Percentiles rank a stretch among this genome's conserved stretches.
These are phyloP conservation scores for Nemania bipapillata DNA, from an alignment of 2,329 filamentous ascomycete genomes.

Conservation along the genomic window DNA sequence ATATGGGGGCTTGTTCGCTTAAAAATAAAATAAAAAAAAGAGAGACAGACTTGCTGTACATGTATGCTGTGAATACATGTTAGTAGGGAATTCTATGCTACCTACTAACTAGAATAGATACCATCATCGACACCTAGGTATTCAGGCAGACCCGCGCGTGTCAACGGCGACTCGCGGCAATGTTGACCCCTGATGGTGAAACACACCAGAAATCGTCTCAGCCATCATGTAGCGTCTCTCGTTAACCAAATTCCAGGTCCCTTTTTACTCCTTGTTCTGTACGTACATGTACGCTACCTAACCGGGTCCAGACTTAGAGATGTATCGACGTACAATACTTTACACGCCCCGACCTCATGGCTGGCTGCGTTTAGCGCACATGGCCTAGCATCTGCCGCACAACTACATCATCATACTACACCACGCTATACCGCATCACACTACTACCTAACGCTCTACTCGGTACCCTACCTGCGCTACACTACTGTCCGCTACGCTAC, in stretches of 20 bases:
- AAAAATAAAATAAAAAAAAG: conserved; percentile 5
- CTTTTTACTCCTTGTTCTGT: background rate
- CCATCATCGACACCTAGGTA: conserved; percentile 7
- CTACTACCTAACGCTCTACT: background rate
- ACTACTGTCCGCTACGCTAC: background rate
- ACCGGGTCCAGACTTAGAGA: too few species aligned
- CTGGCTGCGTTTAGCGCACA: conserved; percentile 32
- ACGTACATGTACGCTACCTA: too few species aligned
- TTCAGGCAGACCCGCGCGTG: conserved; percentile 15
- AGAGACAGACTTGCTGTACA: conserved; percentile 3
- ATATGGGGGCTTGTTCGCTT: conserved; percentile 31
- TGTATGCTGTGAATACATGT: background rate
- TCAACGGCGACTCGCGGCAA: conserved; percentile 8
- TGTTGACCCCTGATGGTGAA: conserved; percentile 28
- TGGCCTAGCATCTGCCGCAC: conserved; percentile 36
- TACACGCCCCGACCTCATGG: background rate
- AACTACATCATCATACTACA: too few species aligned
- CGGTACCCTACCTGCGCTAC: background rate
- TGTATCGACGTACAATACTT: too few species aligned
- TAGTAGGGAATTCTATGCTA: conserved; percentile 11
- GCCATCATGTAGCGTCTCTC: conserved; percentile 23
- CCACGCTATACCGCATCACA: background rate
- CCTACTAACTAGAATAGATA: too few species aligned
- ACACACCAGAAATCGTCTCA: conserved; percentile 31
- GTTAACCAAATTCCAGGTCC: conserved; percentile 18